Evolutionary conservation across 306 rosid species (phyloP).

Genomic region (Cercis canadensis): DNA sequence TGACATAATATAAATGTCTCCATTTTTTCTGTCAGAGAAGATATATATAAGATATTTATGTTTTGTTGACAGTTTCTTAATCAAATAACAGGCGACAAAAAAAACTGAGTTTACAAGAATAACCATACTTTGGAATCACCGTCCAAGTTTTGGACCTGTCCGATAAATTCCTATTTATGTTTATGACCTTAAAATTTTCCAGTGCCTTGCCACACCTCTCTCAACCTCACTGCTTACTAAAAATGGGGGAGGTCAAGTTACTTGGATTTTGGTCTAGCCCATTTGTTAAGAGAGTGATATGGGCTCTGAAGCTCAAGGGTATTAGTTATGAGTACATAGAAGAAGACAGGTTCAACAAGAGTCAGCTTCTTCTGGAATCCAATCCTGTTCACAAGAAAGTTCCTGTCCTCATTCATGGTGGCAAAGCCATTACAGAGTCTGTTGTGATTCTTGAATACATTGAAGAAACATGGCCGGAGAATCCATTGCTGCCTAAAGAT

Average conservation of each 20-base stretch:
- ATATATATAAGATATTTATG: no score
- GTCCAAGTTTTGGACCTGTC: no score
- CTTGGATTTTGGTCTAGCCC: slow-evolving; percentile 60
- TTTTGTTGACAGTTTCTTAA: no score
- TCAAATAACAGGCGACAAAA: no score
- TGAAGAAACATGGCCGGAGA: slow-evolving; percentile 30
- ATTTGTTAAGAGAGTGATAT: slow-evolving; percentile 48
- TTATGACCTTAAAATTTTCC: neutral
- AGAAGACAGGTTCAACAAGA: slow-evolving; percentile 41
- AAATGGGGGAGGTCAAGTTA: slow-evolving; percentile 46
- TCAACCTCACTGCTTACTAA: slow-evolving; percentile 1
- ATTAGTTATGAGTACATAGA: slow-evolving; percentile 53
- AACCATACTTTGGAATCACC: no score
- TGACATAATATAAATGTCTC: no score
- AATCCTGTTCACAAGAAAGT: slow-evolving; percentile 32
- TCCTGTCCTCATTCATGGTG: slow-evolving; percentile 33
- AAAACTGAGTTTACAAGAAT: no score
- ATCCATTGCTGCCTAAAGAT: slow-evolving; percentile 32
- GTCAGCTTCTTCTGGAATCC: slow-evolving; percentile 17
- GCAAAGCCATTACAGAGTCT: slow-evolving; percentile 27
- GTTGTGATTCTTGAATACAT: slow-evolving; percentile 26
- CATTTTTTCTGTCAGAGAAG: no score
- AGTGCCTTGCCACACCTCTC: neutral
- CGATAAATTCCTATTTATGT: no score
- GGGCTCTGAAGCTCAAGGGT: slow-evolving; percentile 54